These are phyloP conservation scores for Pugionium cornutum DNA, from an alignment of 345 rosid species.

Conservation along the genomic window DNA sequence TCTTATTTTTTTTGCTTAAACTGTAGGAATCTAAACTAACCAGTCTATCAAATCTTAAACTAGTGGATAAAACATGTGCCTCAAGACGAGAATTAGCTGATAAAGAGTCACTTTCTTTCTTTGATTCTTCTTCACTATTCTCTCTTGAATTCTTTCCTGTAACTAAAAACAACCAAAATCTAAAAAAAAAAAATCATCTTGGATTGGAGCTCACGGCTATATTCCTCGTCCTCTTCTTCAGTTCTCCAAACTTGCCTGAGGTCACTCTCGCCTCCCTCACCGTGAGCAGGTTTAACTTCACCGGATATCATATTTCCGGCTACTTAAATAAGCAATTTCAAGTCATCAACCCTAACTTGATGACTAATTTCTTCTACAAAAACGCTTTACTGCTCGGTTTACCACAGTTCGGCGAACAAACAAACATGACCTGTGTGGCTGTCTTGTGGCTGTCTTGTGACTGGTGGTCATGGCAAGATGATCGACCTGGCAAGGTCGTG, in stretches of 20 bases:
- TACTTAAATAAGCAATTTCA: constrained; percentile 15
- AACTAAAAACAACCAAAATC: too few relatives aligned
- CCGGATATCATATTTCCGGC: constrained; percentile 19
- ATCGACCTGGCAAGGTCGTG: constrained; percentile 4
- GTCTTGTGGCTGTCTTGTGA: neutral
- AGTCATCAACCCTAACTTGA: constrained; percentile 11
- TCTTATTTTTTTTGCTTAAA: too few relatives aligned
- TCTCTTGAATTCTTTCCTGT: too few relatives aligned
- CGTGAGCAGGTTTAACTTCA: constrained; percentile 6
- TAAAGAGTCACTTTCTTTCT: too few relatives aligned
- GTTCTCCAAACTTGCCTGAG: neutral
- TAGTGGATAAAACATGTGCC: too few relatives aligned
- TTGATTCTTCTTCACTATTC: too few relatives aligned
- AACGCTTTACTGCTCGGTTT: constrained; percentile 12
- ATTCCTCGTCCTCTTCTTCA: neutral
- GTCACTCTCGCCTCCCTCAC: constrained; percentile 29
- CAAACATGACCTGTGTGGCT: constrained; percentile 4
- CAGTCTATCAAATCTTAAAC: too few relatives aligned
- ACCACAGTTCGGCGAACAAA: constrained; percentile 16
- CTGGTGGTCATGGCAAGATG: constrained; percentile 18
- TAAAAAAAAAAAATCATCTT: neutral
- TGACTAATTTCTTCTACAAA: constrained; percentile 1
- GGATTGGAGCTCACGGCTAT: neutral
- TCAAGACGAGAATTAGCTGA: too few relatives aligned
- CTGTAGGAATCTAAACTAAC: too few relatives aligned